Conservation (phyloP, 2,329 filamentous ascomycete genomes). For the Ilyonectria mors-panacis region DNA sequence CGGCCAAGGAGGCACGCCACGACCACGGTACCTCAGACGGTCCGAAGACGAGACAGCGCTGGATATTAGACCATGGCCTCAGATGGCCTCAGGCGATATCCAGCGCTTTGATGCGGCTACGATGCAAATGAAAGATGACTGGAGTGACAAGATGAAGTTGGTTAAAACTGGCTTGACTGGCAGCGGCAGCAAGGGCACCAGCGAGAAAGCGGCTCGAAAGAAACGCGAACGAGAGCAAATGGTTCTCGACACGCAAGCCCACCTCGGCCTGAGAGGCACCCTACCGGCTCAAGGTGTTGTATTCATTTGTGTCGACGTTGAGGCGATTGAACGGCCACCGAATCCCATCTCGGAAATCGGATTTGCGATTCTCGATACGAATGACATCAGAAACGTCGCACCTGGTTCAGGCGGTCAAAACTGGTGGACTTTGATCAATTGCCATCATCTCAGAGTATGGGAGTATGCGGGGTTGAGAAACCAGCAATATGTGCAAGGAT, state of each 20-base stretch:
- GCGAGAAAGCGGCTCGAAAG: slow-evolving; percentile 62
- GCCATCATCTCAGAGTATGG: slow-evolving; percentile 81
- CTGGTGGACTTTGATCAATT: slow-evolving; percentile 78
- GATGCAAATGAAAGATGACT: slow-evolving; percentile 28
- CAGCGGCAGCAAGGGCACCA: slow-evolving; percentile 53
- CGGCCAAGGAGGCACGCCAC: slow-evolving; percentile 69
- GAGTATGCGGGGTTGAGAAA: slow-evolving; percentile 81
- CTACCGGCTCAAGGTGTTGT: slow-evolving; percentile 56
- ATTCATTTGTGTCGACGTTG: slow-evolving; percentile 86
- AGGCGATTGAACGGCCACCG: slow-evolving; percentile 80
- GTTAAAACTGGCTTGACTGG: slow-evolving; percentile 36
- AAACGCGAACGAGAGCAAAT: slow-evolving; percentile 67
- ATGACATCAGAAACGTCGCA: slow-evolving; percentile 63
- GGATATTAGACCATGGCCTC: slow-evolving; percentile 52
- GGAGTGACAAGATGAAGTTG: slow-evolving; percentile 42
- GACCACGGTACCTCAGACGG: slow-evolving; percentile 77
- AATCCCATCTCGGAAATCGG: slow-evolving; percentile 87
- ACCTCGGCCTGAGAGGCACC: slow-evolving; percentile 72
- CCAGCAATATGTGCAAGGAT: slow-evolving; percentile 76
- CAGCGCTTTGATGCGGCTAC: slow-evolving; percentile 47
- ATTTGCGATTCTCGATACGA: slow-evolving; percentile 83
- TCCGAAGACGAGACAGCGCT: slow-evolving; percentile 60
- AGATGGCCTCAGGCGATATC: slow-evolving; percentile 56
- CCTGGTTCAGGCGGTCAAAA: slow-evolving; percentile 74
- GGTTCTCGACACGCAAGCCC: slow-evolving; percentile 76